These are phyloP conservation scores for Fragaria vesca DNA, from an alignment of 306 rosid genomes.

Conservation along the genomic window DNA sequence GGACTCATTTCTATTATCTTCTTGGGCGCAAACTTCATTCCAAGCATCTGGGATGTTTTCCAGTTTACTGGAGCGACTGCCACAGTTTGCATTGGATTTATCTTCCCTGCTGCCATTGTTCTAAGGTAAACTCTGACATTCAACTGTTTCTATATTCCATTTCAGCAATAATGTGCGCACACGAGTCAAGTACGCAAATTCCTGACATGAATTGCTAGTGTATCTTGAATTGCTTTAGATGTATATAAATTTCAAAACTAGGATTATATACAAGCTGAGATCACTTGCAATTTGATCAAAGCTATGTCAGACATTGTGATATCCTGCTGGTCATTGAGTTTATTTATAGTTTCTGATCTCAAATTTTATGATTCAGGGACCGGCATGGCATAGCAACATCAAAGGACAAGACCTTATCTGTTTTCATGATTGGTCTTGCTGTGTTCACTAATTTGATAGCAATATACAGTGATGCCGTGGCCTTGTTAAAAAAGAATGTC, in stretches of 20 bases:
- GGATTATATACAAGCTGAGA: background rate
- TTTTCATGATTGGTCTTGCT: slow-evolving; percentile 36
- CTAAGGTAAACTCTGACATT: slow-evolving; percentile 42
- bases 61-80: slow-evolving; percentile 78
- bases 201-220: background rate
- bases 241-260: background rate
- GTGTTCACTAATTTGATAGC: slow-evolving; percentile 51
- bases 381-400: slow-evolving; percentile 27
- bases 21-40: slow-evolving; percentile 62
- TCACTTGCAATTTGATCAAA: background rate
- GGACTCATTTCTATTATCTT: slow-evolving; percentile 47
- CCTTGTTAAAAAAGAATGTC: slow-evolving; percentile 31
- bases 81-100: slow-evolving; percentile 63
- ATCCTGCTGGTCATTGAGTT: background rate
- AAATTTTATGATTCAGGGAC: slow-evolving; percentile 27
- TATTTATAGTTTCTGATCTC: background rate
- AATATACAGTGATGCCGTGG: slow-evolving; percentile 46
- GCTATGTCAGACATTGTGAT: background rate
- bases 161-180: background rate
- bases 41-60: slow-evolving; percentile 67
- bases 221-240: background rate
- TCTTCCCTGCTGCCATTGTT: slow-evolving; percentile 71
- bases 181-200: background rate
- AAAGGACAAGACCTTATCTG: slow-evolving; percentile 25
- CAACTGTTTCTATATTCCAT: background rate